Conservation (phyloP, 108 stramenopile species). For the Phaeodactylum tricornutum region DNA sequence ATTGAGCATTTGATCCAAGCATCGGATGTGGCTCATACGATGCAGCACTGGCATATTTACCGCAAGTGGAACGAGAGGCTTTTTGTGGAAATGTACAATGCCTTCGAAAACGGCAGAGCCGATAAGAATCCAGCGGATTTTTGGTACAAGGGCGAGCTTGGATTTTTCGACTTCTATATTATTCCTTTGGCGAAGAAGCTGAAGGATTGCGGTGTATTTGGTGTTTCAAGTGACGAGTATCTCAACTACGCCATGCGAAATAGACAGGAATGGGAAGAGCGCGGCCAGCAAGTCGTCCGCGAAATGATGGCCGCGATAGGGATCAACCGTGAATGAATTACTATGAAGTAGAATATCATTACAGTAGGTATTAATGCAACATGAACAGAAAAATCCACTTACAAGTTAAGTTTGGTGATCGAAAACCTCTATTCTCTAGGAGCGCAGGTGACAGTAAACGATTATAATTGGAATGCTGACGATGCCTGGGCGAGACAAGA, state of each 20-base stretch:
- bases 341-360: too few relatives aligned
- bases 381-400: too few relatives aligned
- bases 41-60: constrained; percentile 29
- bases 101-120: constrained; percentile 13
- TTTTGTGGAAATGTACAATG: constrained; percentile 16
- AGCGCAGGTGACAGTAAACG: constrained; percentile 73
- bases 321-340: too few relatives aligned
- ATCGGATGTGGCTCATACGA: constrained; percentile 29
- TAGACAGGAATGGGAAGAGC: constrained; percentile 4
- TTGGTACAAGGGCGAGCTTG: constrained; percentile 14
- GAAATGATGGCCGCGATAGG: too few relatives aligned
- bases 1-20: constrained; percentile 33
- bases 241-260: constrained; percentile 1
- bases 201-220: constrained; percentile 1
- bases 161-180: constrained; percentile 3
- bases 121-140: constrained; percentile 6
- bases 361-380: too few relatives aligned
- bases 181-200: not conserved
- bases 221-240: constrained; percentile 5
- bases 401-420: too few relatives aligned
- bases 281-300: not conserved
- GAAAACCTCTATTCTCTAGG: constrained; percentile 64
- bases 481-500: constrained; percentile 51
- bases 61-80: constrained; percentile 23
- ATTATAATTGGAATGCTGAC: constrained; percentile 85